Evolutionary conservation across 225 moss, liverwort and hornwort species (phyloP).

Genomic region (Pseudoscleropodium purum): DNA sequence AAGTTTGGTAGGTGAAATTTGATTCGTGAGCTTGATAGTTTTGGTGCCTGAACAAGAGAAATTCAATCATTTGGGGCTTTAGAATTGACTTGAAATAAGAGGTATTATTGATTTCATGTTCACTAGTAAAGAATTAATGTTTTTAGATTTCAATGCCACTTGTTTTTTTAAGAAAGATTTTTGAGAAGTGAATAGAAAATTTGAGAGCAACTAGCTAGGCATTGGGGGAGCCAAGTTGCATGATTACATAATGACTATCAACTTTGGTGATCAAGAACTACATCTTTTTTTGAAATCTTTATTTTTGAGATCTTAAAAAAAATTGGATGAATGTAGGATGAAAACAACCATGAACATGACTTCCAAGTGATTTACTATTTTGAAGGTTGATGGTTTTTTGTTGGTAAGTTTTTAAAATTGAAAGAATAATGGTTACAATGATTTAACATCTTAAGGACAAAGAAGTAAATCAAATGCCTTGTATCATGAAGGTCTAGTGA

Average conservation of each 20-base stretch:
- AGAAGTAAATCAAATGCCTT: no score
- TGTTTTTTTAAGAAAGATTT: not conserved
- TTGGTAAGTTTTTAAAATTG: not conserved
- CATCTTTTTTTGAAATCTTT: not conserved
- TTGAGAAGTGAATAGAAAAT: not conserved
- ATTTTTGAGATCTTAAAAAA: not conserved
- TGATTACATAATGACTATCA: no score
- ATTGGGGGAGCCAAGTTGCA: no score
- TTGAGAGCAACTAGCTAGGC: rapidly evolving
- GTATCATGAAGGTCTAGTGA: not conserved
- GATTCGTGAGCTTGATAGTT: not conserved
- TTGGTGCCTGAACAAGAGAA: not conserved
- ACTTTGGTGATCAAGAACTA: no score
- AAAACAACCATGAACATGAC: not conserved
- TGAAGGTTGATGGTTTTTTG: not conserved
- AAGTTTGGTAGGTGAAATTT: not conserved
- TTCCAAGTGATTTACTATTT: not conserved
- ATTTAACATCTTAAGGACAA: no score
- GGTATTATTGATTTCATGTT: no score
- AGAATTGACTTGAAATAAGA: not conserved
- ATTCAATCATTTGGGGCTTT: not conserved
- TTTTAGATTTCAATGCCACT: not conserved
- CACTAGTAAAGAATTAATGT: not conserved
- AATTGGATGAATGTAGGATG: not conserved
- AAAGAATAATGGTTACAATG: not conserved